Evolutionary conservation across 2,329 filamentous ascomycete genomes (phyloP), one percentile per base, ranked within the genome.

Genomic region (Aspergillus fischeri): DNA sequence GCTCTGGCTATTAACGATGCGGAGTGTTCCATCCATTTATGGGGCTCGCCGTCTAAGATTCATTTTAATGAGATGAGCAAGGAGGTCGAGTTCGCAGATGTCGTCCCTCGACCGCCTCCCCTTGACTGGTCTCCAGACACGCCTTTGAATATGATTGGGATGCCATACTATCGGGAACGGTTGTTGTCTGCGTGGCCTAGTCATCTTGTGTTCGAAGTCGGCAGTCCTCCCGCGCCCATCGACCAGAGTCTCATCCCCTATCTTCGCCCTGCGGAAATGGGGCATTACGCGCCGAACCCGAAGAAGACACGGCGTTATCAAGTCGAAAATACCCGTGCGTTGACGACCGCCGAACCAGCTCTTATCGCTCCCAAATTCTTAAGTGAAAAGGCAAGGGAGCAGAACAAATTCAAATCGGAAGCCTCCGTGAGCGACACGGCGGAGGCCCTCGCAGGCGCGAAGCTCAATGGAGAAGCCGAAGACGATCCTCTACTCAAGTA

Each of bases 91-190:
- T 90, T 92, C 69, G 86, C 89, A 5, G 88, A 91, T 60, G 78
- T 85, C 1, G 78, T 85, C 56, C 80, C 85, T n/a, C 82, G 86
- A 49, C 80, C 85, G 14, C 81, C 83, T 2, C 74, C 81, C 0
- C 79, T 91, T 52, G 88, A 91, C 57, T 91, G 89, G 85, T 85
- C 83, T 32, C 73, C 80, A 21, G 89, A 96, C 47, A 86, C 86
- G 81, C 92, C 94, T 0, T 72, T 99, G 45, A 97, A 88, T 73
- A 84, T 86, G 35, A 81, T 97, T 52, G 95, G 94, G 10, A 88
- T 99, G 83, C 93, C 94, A 1, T 95, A 92, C 72, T 99, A 99
- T 73, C 86, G 92, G 60, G 93, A 97, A 60, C 81, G 84, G 14
- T 81, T 99, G 10, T 81, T 96, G 41, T 99, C 94, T 2, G 88